phyloP scores from a whole-genome alignment of 2,329 filamentous ascomycete species.

The Fusarium sp. region DNA sequence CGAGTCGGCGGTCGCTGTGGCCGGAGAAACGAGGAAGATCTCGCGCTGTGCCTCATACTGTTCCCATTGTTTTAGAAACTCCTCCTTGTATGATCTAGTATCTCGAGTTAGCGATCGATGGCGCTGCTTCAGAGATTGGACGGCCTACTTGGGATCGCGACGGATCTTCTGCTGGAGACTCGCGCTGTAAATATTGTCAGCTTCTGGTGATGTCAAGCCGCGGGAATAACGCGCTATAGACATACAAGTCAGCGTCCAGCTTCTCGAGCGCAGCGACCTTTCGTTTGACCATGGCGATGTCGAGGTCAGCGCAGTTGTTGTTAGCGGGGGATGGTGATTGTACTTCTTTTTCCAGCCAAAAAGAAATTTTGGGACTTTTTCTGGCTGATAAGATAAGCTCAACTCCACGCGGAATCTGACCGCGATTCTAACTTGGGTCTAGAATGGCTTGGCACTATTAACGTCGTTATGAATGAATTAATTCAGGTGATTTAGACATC shows the following conservation, averaged over 20 bases:
- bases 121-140: not conserved
- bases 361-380: conserved; percentile 41
- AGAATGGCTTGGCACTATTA: not conserved
- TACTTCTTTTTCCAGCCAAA: conserved; percentile 9
- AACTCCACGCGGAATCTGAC: conserved; percentile 27
- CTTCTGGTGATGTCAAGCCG: conserved; percentile 4
- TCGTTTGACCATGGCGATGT: conserved; percentile 76
- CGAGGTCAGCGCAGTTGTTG: not conserved
- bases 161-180: conserved; percentile 93
- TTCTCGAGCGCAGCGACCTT: conserved; percentile 95
- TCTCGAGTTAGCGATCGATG: conserved; percentile 22
- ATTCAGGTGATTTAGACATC: too few species aligned
- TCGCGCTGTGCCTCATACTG: conserved; percentile 93
- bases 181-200: conserved; percentile 64
- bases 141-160: conserved; percentile 78
- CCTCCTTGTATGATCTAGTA: conserved; percentile 83
- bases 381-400: conserved; percentile 36
- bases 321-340: conserved; percentile 24
- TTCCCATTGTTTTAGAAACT: conserved; percentile 87
- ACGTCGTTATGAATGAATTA: too few species aligned
- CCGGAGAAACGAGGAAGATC: conserved; percentile 87
- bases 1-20: conserved; percentile 79
- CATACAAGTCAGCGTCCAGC: conserved; percentile 87
- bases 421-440: conserved; percentile 12
- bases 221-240: not conserved